Conservation (phyloP, 495 filamentous ascomycete species). For the Hyaloscypha bicolor region DNA sequence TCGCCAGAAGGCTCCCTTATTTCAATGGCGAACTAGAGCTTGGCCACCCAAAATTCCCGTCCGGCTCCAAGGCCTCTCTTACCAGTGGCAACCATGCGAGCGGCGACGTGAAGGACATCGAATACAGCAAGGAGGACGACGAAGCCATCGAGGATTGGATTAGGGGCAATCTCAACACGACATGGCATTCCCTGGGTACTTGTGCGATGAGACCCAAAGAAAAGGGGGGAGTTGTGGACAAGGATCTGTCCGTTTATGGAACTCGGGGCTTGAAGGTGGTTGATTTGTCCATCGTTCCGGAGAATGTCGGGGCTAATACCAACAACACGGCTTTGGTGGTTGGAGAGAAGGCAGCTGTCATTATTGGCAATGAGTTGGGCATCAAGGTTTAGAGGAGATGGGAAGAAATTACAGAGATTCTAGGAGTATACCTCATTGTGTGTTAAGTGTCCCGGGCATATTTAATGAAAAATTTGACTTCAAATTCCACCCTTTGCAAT, state of each 20-base stretch:
- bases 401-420: not conserved
- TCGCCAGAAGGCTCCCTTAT: conserved; percentile 52
- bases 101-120: conserved; percentile 26
- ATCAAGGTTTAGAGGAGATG: conserved; percentile 23
- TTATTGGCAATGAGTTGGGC: conserved; percentile 55
- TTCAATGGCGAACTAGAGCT: conserved; percentile 54
- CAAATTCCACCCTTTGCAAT: no score
- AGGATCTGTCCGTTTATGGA: conserved; percentile 56
- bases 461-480: not conserved
- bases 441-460: not conserved
- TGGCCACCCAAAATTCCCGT: conserved; percentile 54
- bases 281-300: conserved; percentile 58
- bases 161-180: conserved; percentile 40
- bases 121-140: conserved; percentile 40
- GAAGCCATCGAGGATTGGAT: conserved; percentile 38
- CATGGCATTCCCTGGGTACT: conserved; percentile 45
- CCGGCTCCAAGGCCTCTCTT: conserved; percentile 35
- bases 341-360: conserved; percentile 62
- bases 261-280: conserved; percentile 50
- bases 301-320: conserved; percentile 64
- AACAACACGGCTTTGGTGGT: conserved; percentile 60
- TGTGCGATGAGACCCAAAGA: conserved; percentile 39
- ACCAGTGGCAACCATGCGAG: conserved; percentile 37
- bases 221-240: conserved; percentile 53
- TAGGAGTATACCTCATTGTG: not conserved